These are phyloP conservation scores for Podaxis mareebaensis DNA, from an alignment of 768 basidiomycete species.

Conservation along the genomic window DNA sequence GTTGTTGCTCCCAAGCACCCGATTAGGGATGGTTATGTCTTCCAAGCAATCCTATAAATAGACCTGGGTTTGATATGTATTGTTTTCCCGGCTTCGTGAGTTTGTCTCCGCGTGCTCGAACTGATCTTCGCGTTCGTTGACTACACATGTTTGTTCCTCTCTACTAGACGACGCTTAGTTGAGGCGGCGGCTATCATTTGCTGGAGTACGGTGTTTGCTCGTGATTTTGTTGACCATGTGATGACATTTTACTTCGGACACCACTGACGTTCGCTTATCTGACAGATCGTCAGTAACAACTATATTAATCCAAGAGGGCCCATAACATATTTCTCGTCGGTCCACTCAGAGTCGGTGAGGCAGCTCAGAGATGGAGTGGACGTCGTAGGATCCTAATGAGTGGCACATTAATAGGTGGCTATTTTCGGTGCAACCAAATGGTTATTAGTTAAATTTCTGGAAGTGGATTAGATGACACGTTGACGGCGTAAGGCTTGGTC, in stretches of 20 bases:
- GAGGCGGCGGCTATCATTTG: not conserved
- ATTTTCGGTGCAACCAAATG: too few relatives aligned
- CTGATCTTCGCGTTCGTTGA: not conserved
- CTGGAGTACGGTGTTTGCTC: not conserved
- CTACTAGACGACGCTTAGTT: not conserved
- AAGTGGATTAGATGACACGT: too few relatives aligned
- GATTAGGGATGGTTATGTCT: slow-evolving; percentile 10
- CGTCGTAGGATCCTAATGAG: too few relatives aligned
- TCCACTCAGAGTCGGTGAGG: too few relatives aligned
- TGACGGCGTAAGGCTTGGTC: too few relatives aligned
- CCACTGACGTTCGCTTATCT: not conserved
- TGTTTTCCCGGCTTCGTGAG: not conserved
- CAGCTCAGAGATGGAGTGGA: too few relatives aligned
- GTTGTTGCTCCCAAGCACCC: not conserved
- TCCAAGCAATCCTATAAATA: slow-evolving; percentile 4
- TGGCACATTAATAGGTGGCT: too few relatives aligned
- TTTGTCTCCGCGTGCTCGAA: not conserved
- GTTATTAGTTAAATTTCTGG: too few relatives aligned
- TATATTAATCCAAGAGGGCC: not conserved
- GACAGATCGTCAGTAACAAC: not conserved
- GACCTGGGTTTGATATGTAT: not conserved
- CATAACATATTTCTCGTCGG: too few relatives aligned
- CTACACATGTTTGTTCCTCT: not conserved
- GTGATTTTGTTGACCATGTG: not conserved
- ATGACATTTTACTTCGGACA: not conserved